Percentiles rank a stretch among this genome's conserved stretches.
Evolutionary conservation across 805 yeast species (phyloP).

Genomic region (Jamesozyma gamospora): DNA sequence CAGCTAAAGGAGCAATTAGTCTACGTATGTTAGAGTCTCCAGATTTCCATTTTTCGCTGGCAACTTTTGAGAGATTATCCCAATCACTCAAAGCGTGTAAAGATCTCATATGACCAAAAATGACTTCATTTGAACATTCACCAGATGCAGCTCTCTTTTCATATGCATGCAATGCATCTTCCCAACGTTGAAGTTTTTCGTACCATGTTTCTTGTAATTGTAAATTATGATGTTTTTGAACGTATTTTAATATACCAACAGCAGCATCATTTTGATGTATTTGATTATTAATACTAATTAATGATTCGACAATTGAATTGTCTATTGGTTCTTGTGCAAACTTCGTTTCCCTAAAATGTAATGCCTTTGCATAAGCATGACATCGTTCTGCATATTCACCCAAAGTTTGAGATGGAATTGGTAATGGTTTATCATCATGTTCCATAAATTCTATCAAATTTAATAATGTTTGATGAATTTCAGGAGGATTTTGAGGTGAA

Average conservation of each 20-base stretch:
- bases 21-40: conserved; percentile 63
- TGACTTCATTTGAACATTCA: conserved; percentile 62
- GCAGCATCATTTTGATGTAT: conserved; percentile 95
- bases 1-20: conserved; percentile 88
- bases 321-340: conserved; percentile 80
- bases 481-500: conserved; percentile 87
- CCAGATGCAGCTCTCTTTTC: conserved; percentile 52
- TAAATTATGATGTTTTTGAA: conserved; percentile 76
- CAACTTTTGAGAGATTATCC: conserved; percentile 81
- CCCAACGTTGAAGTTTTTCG: conserved; percentile 93
- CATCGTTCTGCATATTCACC: conserved; percentile 89
- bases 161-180: conserved; percentile 85
- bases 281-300: conserved; percentile 85
- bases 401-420: conserved; percentile 73
- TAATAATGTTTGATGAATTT: conserved; percentile 76
- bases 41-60: conserved; percentile 71
- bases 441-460: conserved; percentile 93
- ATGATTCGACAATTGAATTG: conserved; percentile 79
- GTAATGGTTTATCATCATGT: conserved; percentile 88
- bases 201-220: conserved; percentile 94
- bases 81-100: conserved; percentile 94
- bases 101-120: conserved; percentile 95
- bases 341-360: conserved; percentile 90
- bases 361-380: conserved; percentile 92
- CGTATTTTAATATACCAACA: conserved; percentile 85